Evolutionary conservation across 164 flowering plant genomes (phyloP).

Genomic region (Echeveria elegans): DNA sequence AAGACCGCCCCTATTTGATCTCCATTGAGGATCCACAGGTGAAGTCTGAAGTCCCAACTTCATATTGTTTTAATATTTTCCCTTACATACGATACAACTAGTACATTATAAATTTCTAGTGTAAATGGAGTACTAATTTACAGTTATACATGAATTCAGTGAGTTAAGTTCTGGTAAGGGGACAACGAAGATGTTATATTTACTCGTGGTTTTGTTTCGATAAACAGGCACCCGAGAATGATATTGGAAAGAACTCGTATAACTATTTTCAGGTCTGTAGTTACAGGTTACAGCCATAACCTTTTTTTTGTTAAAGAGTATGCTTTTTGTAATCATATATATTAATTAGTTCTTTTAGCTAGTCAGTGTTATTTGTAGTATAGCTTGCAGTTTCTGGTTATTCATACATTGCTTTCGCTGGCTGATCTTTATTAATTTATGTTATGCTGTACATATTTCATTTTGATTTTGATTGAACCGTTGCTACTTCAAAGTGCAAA

Average conservation of each 20-base stretch:
- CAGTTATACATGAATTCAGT: background rate
- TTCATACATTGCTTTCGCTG: background rate
- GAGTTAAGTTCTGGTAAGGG: background rate
- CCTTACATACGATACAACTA: background rate
- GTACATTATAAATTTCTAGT: background rate
- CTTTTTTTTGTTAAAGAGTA: background rate
- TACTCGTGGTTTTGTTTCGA: constrained; percentile 9
- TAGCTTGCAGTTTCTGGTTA: background rate
- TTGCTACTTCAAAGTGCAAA: too few relatives aligned
- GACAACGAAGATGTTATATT: background rate
- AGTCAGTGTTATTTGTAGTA: background rate
- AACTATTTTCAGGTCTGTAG: constrained; percentile 75
- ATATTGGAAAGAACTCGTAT: constrained; percentile 88
- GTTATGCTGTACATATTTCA: too few relatives aligned
- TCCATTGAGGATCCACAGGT: constrained; percentile 98
- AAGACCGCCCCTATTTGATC: constrained; percentile 45
- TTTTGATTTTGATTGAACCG: background rate
- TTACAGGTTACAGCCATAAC: background rate
- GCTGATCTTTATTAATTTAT: background rate
- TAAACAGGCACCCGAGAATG: constrained; percentile 75
- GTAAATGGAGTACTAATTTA: background rate
- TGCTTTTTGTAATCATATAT: background rate
- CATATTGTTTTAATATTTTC: background rate
- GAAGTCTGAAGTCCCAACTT: background rate
- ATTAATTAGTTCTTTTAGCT: background rate